phyloP scores from a whole-genome alignment of 441 rosid genomes.

The Erodium texanum region DNA sequence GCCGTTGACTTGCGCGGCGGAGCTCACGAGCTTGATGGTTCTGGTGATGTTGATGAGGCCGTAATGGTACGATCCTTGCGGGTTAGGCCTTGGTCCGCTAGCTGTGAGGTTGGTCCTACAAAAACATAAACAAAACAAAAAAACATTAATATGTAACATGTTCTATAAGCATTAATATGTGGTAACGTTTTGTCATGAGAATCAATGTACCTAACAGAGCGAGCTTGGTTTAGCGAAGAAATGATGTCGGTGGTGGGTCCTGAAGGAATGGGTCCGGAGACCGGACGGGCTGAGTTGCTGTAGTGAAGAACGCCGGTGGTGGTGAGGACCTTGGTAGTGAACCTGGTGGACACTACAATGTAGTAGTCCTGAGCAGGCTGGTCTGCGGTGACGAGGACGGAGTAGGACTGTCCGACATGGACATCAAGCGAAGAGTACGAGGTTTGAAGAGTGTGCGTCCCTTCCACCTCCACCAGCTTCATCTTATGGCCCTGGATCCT shows the following conservation, averaged over 20 bases:
- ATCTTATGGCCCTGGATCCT: conserved; percentile 73
- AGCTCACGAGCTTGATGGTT: conserved; percentile 44
- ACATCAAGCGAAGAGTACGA: conserved; percentile 69
- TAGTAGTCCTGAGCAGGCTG: conserved; percentile 76
- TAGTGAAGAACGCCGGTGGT: conserved; percentile 61
- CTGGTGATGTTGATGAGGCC: conserved; percentile 42
- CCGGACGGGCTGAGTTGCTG: conserved; percentile 59
- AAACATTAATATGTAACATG: background rate
- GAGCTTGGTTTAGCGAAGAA: conserved; percentile 91
- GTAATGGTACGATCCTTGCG: conserved; percentile 70
- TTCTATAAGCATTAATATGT: too few relatives aligned
- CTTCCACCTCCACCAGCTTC: conserved; percentile 90
- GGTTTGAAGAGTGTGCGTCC: conserved; percentile 80
- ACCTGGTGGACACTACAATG: conserved; percentile 74
- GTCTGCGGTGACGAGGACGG: conserved; percentile 77
- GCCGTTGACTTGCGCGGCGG: conserved; percentile 33
- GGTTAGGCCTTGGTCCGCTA: conserved; percentile 66
- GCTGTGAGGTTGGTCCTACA: conserved; percentile 61
- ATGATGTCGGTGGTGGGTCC: conserved; percentile 71
- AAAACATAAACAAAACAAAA: background rate
- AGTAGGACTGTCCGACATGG: conserved; percentile 86
- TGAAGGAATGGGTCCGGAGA: conserved; percentile 64
- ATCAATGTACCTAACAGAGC: conserved; percentile 54
- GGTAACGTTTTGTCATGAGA: too few relatives aligned
- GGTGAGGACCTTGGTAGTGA: conserved; percentile 47